Evolutionary conservation across 2,329 filamentous ascomycete species (phyloP).

Genomic region (Curvularia sp.): DNA sequence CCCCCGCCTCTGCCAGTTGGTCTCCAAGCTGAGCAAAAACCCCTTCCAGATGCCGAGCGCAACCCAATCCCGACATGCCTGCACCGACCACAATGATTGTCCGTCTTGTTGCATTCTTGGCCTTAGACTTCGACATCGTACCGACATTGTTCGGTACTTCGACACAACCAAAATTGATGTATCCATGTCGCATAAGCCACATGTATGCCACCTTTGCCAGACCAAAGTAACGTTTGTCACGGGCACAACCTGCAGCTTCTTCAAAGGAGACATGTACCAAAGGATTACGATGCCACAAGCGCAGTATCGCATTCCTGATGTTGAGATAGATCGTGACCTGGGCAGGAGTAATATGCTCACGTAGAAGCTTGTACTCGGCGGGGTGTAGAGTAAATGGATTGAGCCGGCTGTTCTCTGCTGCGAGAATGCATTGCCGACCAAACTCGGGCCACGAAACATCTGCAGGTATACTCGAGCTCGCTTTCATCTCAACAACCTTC

Average conservation of each 20-base stretch:
- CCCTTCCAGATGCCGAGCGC: conserved; percentile 88
- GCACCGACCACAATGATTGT: conserved; percentile 89
- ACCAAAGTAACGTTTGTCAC: conserved; percentile 86
- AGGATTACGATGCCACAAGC: conserved; percentile 88
- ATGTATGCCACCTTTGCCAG: conserved; percentile 87
- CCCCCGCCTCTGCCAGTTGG: conserved; percentile 68
- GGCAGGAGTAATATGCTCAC: conserved; percentile 80
- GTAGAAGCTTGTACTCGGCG: conserved; percentile 81
- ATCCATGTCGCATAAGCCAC: conserved; percentile 88
- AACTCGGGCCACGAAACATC: conserved; percentile 77
- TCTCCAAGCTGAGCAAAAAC: conserved; percentile 81
- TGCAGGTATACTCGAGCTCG: conserved; percentile 83
- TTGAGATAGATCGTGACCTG: conserved; percentile 97
- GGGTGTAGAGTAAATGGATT: conserved; percentile 88
- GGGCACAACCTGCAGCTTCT: conserved; percentile 89
- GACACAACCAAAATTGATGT: conserved; percentile 96
- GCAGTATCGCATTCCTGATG: conserved; percentile 90
- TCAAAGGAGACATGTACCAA: conserved; percentile 80
- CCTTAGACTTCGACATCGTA: conserved; percentile 46
- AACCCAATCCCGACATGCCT: conserved; percentile 91
- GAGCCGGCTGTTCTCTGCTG: conserved; percentile 86
- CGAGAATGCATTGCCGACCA: conserved; percentile 87
- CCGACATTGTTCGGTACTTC: conserved; percentile 64
- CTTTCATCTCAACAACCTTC: conserved; percentile 47
- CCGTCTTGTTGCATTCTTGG: conserved; percentile 63